Base-by-base conservation (phyloP, 176 grass and related monocot genomes). In the Puccinellia tenuiflora region DNA sequence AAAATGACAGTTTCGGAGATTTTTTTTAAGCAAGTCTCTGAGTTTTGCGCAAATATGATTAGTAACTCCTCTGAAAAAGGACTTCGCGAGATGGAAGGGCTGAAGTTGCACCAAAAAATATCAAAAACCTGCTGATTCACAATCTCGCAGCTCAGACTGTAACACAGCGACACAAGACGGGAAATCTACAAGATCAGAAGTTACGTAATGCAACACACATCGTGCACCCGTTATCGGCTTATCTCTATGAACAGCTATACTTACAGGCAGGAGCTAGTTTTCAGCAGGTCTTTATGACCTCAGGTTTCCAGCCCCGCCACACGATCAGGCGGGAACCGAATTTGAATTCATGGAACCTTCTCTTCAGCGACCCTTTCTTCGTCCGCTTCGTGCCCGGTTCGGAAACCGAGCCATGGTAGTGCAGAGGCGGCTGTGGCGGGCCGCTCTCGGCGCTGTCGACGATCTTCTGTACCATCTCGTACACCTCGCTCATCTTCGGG, bases 401-500 rank as follows among this genome's bases (percentile, higher is more conserved):
- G 4, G 88, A 79, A 0, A 71, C 85, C 0, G 45, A 45, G 13
- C 78, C 53, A 3, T 42, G 81, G 86, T 71, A 86, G 68, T 91
- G 88, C 24, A 95, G 43, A 6, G 93, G 92, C 15, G 91, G 90
- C 79, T 93, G 89, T 3, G 89, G 93, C 0, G 85, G 25, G 22
- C 91, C 91, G 2, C 68, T 59, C 35, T 90, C 96, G 1, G 89
- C 2, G 38, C 61, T 81, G 13, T 94, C 75, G 1, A 96, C 34
- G 26, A 96, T 88, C 68, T 75, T 87, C 64, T 90, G 80, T 5
- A 99, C 81, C 91, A 99, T 96, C 37, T 89, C 85, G 17, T 96
- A 86, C 81, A 94, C 93, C 52, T 96, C 96, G 11, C 96, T 96
- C 96, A 99, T 99, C 81, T 96, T 99, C 3, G 96, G 96, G 39